Percentiles rank a stretch among this genome's conserved stretches.
phyloP scores from a whole-genome alignment of 2,329 filamentous ascomycete genomes.

The Verticillium klebahnii region DNA sequence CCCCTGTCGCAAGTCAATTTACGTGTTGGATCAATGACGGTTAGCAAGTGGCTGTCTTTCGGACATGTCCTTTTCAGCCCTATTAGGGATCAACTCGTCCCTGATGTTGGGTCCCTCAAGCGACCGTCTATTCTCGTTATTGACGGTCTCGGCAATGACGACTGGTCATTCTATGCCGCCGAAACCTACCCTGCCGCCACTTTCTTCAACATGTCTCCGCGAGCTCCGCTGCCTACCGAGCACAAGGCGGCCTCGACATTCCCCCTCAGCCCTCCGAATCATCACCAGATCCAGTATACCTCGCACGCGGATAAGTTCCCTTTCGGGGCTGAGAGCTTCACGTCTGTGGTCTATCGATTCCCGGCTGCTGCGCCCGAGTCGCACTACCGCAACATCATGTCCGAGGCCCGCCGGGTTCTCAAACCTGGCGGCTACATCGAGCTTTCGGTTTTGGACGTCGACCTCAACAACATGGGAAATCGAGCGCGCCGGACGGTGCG shows the following conservation, averaged over 20 bases:
- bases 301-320: constrained; percentile 64
- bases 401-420: constrained; percentile 72
- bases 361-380: constrained; percentile 64
- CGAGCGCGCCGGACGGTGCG: constrained; percentile 64
- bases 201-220: constrained; percentile 71
- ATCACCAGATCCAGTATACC: constrained; percentile 68
- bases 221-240: constrained; percentile 44
- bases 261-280: constrained; percentile 60
- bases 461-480: constrained; percentile 78
- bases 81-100: constrained; percentile 64
- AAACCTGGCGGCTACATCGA: constrained; percentile 78
- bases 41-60: constrained; percentile 84
- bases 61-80: constrained; percentile 81
- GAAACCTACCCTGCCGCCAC: constrained; percentile 71
- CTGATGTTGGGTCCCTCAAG: constrained; percentile 45
- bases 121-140: constrained; percentile 67
- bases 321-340: constrained; percentile 72
- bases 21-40: constrained; percentile 74
- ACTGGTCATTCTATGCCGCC: constrained; percentile 84
- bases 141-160: constrained; percentile 80
- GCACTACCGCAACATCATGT: constrained; percentile 65
- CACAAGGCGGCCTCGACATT: constrained; percentile 39
- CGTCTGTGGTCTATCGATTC: constrained; percentile 72
- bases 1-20: constrained; percentile 70
- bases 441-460: constrained; percentile 70